phyloP scores from a whole-genome alignment of 2,329 filamentous ascomycete genomes.

The Massarina eburnea region DNA sequence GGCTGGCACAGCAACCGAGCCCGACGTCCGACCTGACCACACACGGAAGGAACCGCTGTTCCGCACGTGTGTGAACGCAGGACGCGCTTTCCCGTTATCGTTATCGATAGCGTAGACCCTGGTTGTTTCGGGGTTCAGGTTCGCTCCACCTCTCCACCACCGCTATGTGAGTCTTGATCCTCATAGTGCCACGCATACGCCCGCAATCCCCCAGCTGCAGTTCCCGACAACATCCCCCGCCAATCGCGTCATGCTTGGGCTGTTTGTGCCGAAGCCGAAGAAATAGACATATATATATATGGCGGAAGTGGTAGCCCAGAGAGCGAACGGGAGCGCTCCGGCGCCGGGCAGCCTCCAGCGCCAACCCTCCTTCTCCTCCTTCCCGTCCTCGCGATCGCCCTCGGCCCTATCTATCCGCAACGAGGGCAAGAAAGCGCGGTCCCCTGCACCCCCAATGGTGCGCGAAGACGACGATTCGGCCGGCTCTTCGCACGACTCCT shows the following conservation, averaged over 20 bases:
- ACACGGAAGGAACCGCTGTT: conserved; percentile 2
- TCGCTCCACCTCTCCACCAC: neutral
- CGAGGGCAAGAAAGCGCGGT: conserved; percentile 34
- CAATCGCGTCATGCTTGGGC: conserved; percentile 19
- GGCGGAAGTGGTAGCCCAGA: conserved; percentile 34
- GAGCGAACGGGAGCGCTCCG: conserved; percentile 18
- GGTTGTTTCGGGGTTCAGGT: conserved; percentile 1
- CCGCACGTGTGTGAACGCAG: neutral
- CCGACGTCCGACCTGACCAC: conserved; percentile 16
- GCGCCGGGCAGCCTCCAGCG: conserved; percentile 35
- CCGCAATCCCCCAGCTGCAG: neutral
- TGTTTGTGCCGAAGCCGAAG: neutral
- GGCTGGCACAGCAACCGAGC: conserved; percentile 18
- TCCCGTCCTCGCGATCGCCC: conserved; percentile 43
- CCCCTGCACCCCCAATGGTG: conserved; percentile 40
- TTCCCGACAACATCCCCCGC: conserved; percentile 3
- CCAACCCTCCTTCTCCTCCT: conserved; percentile 48
- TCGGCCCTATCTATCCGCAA: conserved; percentile 41
- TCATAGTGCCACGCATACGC: neutral
- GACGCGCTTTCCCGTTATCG: conserved; percentile 2
- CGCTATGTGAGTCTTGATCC: neutral
- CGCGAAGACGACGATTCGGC: conserved; percentile 34
- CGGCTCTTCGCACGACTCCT: conserved; percentile 31
- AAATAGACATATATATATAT: conserved; percentile 16
- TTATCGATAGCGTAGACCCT: conserved; percentile 16